phyloP scores from a whole-genome alignment of 345 rosid genomes.

The Moricandia moricandioides region DNA sequence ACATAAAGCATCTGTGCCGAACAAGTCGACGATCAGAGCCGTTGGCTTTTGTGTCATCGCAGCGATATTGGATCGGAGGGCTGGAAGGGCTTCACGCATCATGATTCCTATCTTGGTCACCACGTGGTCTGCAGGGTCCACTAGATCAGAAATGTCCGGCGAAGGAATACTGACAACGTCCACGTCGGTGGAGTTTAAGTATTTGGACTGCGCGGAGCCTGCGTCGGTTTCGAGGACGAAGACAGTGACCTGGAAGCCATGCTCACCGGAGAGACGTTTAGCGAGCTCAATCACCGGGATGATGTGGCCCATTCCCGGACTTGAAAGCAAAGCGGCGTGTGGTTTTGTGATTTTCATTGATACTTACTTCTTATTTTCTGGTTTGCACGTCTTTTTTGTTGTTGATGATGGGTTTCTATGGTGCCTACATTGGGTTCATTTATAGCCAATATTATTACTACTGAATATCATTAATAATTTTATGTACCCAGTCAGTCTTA shows the following conservation, averaged over 20 bases:
- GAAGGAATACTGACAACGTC: conserved; percentile 43
- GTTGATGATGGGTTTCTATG: background rate
- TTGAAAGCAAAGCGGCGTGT: conserved; percentile 50
- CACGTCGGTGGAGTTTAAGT: conserved; percentile 25
- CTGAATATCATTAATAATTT: too few species aligned
- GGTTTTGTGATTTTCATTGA: conserved; percentile 39
- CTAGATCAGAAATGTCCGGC: conserved; percentile 32
- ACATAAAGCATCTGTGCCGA: conserved; percentile 50
- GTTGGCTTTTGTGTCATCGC: conserved; percentile 38
- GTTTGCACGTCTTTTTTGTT: background rate
- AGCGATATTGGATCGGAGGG: conserved; percentile 44
- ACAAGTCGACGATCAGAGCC: conserved; percentile 50
- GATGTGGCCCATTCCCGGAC: conserved; percentile 76
- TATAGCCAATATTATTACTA: background rate
- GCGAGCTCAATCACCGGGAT: conserved; percentile 63
- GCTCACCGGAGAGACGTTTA: conserved; percentile 42
- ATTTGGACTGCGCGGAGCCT: conserved; percentile 39
- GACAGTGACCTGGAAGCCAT: conserved; percentile 46
- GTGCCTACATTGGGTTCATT: conserved; percentile 2
- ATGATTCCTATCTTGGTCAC: conserved; percentile 35
- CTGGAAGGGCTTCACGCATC: conserved; percentile 46
- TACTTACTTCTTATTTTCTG: background rate
- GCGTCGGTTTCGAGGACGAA: conserved; percentile 41
- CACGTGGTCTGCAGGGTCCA: conserved; percentile 32
- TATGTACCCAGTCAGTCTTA: background rate